These are phyloP conservation scores for Albatrellus sp. DNA, from an alignment of 1,284 basidiomycete genomes.

Conservation along the genomic window DNA sequence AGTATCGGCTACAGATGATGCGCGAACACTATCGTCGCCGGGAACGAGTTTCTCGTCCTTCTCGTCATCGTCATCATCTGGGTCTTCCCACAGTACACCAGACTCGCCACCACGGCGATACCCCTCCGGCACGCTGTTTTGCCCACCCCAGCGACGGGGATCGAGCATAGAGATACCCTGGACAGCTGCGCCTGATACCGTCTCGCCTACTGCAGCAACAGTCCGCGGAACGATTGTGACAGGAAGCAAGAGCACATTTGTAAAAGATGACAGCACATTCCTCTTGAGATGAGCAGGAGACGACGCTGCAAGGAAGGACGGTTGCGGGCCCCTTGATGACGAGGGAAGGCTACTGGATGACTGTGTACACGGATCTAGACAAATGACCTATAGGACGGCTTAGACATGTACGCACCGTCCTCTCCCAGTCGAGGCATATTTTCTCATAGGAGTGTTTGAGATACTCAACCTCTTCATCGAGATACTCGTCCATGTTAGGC, in stretches of 20 bases:
- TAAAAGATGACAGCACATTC: constrained; percentile 86
- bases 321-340: constrained; percentile 16
- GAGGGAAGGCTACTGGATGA: too few relatives aligned
- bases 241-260: constrained; percentile 79
- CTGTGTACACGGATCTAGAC: too few relatives aligned
- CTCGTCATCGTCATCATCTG: constrained; percentile 45
- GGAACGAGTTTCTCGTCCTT: constrained; percentile 19
- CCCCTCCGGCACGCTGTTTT: constrained; percentile 13
- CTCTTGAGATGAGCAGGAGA: constrained; percentile 91
- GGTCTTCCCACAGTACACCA: constrained; percentile 30
- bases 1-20: neutral
- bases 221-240: constrained; percentile 94
- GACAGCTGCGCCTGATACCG: constrained; percentile 54
- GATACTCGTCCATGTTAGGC: constrained; percentile 90
- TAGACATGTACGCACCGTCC: constrained; percentile 30
- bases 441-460: constrained; percentile 64
- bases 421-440: constrained; percentile 75
- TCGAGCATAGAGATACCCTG: constrained; percentile 82
- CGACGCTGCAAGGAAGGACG: constrained; percentile 68
- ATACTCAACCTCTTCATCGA: constrained; percentile 85
- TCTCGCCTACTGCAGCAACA: constrained; percentile 45
- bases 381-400: neutral
- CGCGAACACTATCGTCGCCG: neutral
- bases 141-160: constrained; percentile 65
- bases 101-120: constrained; percentile 24